Base-by-base conservation (phyloP, 2,329 filamentous ascomycete species). In the Mariannaea elegans region DNA sequence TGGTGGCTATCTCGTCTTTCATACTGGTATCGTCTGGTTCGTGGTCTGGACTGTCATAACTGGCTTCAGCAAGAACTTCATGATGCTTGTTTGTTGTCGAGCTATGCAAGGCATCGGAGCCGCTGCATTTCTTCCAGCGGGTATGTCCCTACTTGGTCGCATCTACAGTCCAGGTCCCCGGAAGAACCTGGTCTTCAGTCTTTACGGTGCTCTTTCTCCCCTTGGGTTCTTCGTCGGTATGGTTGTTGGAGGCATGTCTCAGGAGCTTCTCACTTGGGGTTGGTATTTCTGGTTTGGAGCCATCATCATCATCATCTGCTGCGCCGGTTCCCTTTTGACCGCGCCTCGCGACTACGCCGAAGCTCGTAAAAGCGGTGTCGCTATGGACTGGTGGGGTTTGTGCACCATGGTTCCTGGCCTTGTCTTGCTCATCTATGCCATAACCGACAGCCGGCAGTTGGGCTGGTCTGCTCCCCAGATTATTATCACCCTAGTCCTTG, bases 221-320 rank as follows among this genome's bases (percentile, higher is more conserved):
- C 59, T 85, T 5, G 85, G 85, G 0, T 87, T 88, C 73, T 87
- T 84, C 61, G 63, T 80, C 21, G 89, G 89, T 5, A 88, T 91
- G 59, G 85, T 90, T 68, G 80, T 90, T 50, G 87, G 87, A 0
- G 89, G 88, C 1, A 53, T 90, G 1, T 78, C 84, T 3, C 84
- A 83, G 0, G 86, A 90, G 59, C 84, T 82, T 56, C 74, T 85
- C 1, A 76, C 72, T 0, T 91, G 88, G 87, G 73, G 82, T 4
- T 90, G 86, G 85, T 91, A 88, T 71, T 91, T 91, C 71, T 91
- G 83, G 77, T 82, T 91, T 51, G 88, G 88, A 1, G 67, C 70
- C 55, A 75, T 77, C 18, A 64, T 78, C 38, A 61, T 74, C 8
- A 79, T 81, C 0, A n/a, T 88, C n/a, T 71, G 84, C 7, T 82